A percentile compares a stretch with the other conserved stretches of the same genome.
These are phyloP conservation scores for Trichaptum fuscoviolaceum DNA, from an alignment of 768 basidiomycete species.

Conservation along the genomic window DNA sequence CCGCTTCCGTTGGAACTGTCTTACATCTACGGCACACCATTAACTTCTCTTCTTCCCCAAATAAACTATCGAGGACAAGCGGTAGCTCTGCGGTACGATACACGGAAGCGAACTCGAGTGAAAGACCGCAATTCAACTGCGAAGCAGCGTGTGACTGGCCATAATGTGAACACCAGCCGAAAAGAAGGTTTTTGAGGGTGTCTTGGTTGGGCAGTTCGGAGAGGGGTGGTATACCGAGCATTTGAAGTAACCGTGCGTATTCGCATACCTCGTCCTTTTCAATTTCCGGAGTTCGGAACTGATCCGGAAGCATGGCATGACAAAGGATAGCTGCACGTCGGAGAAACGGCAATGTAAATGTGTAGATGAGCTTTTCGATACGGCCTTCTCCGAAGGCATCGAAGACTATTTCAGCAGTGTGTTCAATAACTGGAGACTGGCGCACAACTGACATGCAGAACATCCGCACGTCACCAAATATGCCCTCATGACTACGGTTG, in stretches of 20 bases:
- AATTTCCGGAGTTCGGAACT: constrained; percentile 49
- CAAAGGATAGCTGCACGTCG: constrained; percentile 83
- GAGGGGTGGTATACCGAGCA: constrained; percentile 76
- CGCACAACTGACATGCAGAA: constrained; percentile 90
- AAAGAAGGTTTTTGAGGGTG: constrained; percentile 82
- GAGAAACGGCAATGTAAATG: constrained; percentile 88
- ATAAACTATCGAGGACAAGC: constrained; percentile 74
- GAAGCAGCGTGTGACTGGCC: constrained; percentile 75
- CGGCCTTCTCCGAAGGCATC: constrained; percentile 77
- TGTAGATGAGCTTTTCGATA: constrained; percentile 81
- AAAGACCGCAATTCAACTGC: constrained; percentile 73
- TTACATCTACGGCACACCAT: constrained; percentile 74
- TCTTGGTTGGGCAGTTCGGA: constrained; percentile 78
- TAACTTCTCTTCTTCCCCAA: constrained; percentile 66
- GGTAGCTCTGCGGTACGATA: constrained; percentile 86
- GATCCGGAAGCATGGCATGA: constrained; percentile 62
- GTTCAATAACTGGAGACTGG: constrained; percentile 83
- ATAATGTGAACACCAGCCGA: constrained; percentile 88
- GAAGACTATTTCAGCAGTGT: constrained; percentile 74
- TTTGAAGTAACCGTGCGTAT: constrained; percentile 67
- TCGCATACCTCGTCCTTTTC: constrained; percentile 49
- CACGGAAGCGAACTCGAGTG: constrained; percentile 74
- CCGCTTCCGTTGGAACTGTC: constrained; percentile 77
- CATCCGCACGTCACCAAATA: constrained; percentile 83
- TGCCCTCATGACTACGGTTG: constrained; percentile 52